phyloP scores from a whole-genome alignment of 805 yeast species.

The Schwanniomyces vanrijiae region DNA sequence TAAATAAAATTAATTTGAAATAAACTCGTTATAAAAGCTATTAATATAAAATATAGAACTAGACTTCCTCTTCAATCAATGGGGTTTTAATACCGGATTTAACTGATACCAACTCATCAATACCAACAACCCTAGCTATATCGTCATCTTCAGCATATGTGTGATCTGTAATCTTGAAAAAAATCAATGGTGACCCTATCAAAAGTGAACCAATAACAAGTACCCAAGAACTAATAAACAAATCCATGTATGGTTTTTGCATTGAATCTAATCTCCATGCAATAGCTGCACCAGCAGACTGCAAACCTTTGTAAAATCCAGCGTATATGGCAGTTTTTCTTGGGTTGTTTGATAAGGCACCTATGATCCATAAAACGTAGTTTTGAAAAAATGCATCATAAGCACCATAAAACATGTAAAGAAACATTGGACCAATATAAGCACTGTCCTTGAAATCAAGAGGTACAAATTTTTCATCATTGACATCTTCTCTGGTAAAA shows the following conservation, averaged over 20 bases:
- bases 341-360: slow-evolving; percentile 57
- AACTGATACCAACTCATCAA: slow-evolving; percentile 24
- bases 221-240: slow-evolving; percentile 55
- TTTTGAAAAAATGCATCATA: slow-evolving; percentile 63
- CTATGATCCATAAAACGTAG: slow-evolving; percentile 57
- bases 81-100: slow-evolving; percentile 12
- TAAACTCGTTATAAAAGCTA: neutral
- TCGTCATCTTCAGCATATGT: slow-evolving; percentile 38
- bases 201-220: slow-evolving; percentile 47
- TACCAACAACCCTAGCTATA: slow-evolving; percentile 19
- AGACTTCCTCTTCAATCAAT: slow-evolving; percentile 6
- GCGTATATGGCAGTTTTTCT: slow-evolving; percentile 56
- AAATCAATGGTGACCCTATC: slow-evolving; percentile 48
- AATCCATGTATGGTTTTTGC: slow-evolving; percentile 31
- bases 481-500: slow-evolving; percentile 38
- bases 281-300: slow-evolving; percentile 63
- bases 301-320: slow-evolving; percentile 64
- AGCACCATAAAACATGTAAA: slow-evolving; percentile 61
- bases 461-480: slow-evolving; percentile 15
- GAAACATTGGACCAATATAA: slow-evolving; percentile 60
- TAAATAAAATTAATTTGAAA: neutral
- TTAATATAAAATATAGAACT: neutral
- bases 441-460: slow-evolving; percentile 47
- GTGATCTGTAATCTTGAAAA: slow-evolving; percentile 43
- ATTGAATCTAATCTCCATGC: slow-evolving; percentile 58